phyloP scores from a whole-genome alignment of 495 filamentous ascomycete species.

The Thermothielavioides terrestris region DNA sequence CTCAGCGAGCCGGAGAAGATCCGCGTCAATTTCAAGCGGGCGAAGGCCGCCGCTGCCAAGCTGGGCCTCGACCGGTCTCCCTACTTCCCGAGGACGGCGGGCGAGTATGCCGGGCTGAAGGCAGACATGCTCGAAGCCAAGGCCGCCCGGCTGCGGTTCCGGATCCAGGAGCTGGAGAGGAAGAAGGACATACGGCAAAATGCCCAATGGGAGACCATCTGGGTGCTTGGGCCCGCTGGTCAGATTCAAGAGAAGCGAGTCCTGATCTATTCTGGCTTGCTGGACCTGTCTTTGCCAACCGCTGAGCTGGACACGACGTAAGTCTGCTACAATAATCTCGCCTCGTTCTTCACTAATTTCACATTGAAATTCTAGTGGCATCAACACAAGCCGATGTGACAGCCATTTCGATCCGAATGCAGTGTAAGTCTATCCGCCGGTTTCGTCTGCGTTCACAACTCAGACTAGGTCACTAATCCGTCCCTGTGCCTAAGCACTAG shows the following conservation, averaged over 20 bases:
- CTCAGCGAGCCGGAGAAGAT: neutral
- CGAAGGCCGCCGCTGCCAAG: neutral
- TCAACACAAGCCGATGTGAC: neutral
- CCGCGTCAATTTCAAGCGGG: neutral
- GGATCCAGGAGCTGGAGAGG: neutral
- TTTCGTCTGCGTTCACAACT: too few relatives aligned
- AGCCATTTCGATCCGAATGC: neutral
- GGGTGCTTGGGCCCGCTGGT: neutral
- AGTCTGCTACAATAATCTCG: neutral
- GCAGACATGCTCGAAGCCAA: neutral
- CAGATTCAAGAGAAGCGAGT: neutral
- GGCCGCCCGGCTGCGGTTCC: neutral
- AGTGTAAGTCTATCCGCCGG: neutral
- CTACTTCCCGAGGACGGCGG: constrained; percentile 2
- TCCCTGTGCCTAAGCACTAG: too few relatives aligned
- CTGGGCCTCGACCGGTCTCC: neutral
- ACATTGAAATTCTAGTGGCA: neutral
- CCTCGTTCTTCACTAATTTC: neutral
- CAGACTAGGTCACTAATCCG: too few relatives aligned
- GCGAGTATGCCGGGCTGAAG: neutral
- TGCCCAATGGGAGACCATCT: neutral
- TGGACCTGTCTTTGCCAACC: neutral
- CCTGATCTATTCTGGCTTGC: neutral
- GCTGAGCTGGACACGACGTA: neutral
- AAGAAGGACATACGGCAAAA: neutral